These are phyloP conservation scores for Cyberlindnera amylophila DNA, from an alignment of 805 yeast genomes.

Conservation along the genomic window DNA sequence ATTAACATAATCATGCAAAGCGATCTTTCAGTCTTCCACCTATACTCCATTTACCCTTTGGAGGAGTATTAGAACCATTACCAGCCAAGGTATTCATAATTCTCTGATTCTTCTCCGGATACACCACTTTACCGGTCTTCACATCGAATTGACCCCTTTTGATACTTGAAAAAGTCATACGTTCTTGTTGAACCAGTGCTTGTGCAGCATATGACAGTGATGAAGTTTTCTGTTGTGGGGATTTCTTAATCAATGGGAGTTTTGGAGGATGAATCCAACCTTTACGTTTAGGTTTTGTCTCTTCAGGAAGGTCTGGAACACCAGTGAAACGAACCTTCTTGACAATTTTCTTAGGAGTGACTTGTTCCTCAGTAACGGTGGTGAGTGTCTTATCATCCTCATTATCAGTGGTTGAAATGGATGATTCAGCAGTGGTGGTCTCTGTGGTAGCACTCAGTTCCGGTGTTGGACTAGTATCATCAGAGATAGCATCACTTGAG, in stretches of 20 bases:
- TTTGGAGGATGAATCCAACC: conserved; percentile 26
- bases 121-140: conserved; percentile 16
- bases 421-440: conserved; percentile 13
- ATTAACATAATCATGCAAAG: conserved; percentile 2
- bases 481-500: neutral
- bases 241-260: conserved; percentile 3
- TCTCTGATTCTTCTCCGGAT: conserved; percentile 14
- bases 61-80: neutral
- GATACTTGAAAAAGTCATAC: conserved; percentile 22
- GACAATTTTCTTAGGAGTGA: conserved; percentile 12
- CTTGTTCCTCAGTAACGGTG: conserved; percentile 8
- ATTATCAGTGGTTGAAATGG: conserved; percentile 2
- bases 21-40: conserved; percentile 14
- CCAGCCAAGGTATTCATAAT: conserved; percentile 12
- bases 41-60: conserved; percentile 16
- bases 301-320: conserved; percentile 23
- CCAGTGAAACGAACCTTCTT: conserved; percentile 29
- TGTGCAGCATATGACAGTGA: conserved; percentile 21
- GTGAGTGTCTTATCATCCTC: conserved; percentile 3
- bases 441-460: conserved; percentile 14
- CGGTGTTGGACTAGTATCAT: conserved; percentile 4
- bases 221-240: conserved; percentile 10
- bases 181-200: conserved; percentile 24
- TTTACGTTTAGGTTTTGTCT: conserved; percentile 20
- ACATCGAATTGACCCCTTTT: conserved; percentile 24